Evolutionary conservation across 306 rosid genomes (phyloP).

Genomic region (Lablab purpureus): DNA sequence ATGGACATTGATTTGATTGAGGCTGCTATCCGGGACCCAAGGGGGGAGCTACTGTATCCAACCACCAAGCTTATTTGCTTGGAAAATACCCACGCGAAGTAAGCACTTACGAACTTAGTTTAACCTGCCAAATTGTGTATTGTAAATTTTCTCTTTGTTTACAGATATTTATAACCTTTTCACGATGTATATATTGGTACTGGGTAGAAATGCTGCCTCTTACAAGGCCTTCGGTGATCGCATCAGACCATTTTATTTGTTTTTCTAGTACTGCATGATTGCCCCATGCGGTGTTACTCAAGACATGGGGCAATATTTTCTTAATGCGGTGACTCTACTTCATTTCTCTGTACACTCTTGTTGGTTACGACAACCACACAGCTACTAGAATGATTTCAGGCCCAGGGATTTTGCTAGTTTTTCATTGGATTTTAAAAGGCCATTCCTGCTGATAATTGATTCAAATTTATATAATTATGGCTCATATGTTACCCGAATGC

Average conservation of each 20-base stretch:
- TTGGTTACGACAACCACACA: not conserved
- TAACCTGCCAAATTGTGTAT: not conserved
- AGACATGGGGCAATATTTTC: slow-evolving; percentile 3
- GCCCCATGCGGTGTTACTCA: not conserved
- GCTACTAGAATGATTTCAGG: not conserved
- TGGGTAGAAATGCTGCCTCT: not conserved
- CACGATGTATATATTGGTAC: not conserved
- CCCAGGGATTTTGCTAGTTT: not conserved
- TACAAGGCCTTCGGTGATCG: not conserved
- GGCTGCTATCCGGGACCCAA: slow-evolving; percentile 82
- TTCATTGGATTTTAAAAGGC: slow-evolving; percentile 16
- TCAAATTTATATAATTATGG: slow-evolving; percentile 3
- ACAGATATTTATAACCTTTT: not conserved
- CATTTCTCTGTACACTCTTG: slow-evolving; percentile 17
- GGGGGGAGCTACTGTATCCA: slow-evolving; percentile 69
- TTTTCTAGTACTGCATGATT: not conserved
- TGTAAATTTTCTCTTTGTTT: not conserved
- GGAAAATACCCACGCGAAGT: slow-evolving; percentile 96
- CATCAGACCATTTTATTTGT: not conserved
- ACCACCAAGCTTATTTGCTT: slow-evolving; percentile 91
- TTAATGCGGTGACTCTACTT: slow-evolving; percentile 22
- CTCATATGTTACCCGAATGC: slow-evolving; percentile 46
- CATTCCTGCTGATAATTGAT: slow-evolving; percentile 13
- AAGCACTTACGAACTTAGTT: slow-evolving; percentile 39
- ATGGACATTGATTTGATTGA: slow-evolving; percentile 79